phyloP scores from a whole-genome alignment of 495 filamentous ascomycete genomes.

The Diplogelasinospora grovesii region DNA sequence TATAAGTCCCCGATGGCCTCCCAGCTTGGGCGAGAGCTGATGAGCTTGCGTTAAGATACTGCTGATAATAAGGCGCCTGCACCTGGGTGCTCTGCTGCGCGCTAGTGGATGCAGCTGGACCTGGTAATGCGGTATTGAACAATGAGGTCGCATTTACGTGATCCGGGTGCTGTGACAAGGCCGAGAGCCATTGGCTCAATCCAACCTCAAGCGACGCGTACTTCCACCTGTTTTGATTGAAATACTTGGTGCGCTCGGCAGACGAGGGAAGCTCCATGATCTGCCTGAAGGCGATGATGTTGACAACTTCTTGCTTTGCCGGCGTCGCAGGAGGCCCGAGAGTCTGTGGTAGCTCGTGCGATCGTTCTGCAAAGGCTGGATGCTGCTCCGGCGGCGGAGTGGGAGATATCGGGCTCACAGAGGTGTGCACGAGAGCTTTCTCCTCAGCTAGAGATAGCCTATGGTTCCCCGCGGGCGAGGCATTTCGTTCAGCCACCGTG shows the following conservation, averaged over 20 bases:
- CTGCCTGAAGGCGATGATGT: slow-evolving; percentile 57
- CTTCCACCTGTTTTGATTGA: slow-evolving; percentile 60
- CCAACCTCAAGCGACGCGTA: slow-evolving; percentile 69
- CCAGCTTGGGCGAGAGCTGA: slow-evolving; percentile 8
- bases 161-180: slow-evolving; percentile 35
- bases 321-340: not conserved
- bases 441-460: slow-evolving; percentile 38
- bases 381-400: slow-evolving; percentile 33
- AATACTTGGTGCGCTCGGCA: slow-evolving; percentile 60
- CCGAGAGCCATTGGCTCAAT: slow-evolving; percentile 62
- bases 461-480: slow-evolving; percentile 6
- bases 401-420: slow-evolving; percentile 21
- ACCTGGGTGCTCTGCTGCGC: slow-evolving; percentile 8
- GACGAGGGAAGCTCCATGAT: slow-evolving; percentile 58
- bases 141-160: slow-evolving; percentile 24
- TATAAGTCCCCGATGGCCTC: slow-evolving; percentile 17
- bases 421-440: slow-evolving; percentile 27
- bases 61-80: slow-evolving; percentile 48
- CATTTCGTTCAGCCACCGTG: slow-evolving; percentile 11
- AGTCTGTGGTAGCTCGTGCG: not conserved
- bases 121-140: slow-evolving; percentile 13
- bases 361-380: slow-evolving; percentile 22
- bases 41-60: slow-evolving; percentile 31
- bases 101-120: slow-evolving; percentile 25
- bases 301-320: slow-evolving; percentile 21